phyloP scores from a whole-genome alignment of 2,329 filamentous ascomycete genomes.

The Cordyceps pruinosa region DNA sequence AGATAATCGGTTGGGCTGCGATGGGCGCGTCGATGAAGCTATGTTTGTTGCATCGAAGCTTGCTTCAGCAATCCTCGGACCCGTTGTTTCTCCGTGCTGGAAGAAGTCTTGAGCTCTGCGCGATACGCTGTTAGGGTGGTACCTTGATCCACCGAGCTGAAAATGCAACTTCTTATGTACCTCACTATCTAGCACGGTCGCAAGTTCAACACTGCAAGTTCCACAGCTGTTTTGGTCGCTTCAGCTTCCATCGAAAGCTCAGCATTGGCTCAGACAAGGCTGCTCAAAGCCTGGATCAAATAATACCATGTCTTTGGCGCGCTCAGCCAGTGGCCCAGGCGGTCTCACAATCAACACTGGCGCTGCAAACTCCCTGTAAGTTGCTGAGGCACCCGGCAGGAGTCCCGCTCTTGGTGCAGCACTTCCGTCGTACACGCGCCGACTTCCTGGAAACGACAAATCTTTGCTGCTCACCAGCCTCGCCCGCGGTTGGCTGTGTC shows the following conservation, averaged over 20 bases:
- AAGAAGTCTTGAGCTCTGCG: constrained; percentile 3
- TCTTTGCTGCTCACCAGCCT: constrained; percentile 1
- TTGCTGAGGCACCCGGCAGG: background rate
- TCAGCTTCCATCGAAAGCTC: constrained; percentile 4
- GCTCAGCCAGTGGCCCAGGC: constrained; percentile 53
- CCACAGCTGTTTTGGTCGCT: constrained; percentile 5
- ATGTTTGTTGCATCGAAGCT: background rate
- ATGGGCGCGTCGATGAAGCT: background rate
- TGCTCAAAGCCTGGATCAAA: constrained; percentile 6
- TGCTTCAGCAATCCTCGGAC: background rate
- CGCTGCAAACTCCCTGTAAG: constrained; percentile 46
- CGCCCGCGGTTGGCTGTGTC: background rate
- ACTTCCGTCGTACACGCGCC: too few species aligned
- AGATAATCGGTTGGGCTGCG: background rate
- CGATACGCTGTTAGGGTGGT: background rate
- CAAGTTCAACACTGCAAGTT: background rate
- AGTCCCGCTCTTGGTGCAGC: constrained; percentile 11
- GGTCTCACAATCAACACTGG: constrained; percentile 59
- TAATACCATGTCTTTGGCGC: constrained; percentile 41
- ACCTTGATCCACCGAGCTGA: background rate
- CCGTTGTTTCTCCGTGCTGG: background rate
- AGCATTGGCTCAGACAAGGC: constrained; percentile 10
- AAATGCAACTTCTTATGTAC: background rate
- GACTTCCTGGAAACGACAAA: constrained; percentile 2
- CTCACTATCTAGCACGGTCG: background rate